Evolutionary conservation across 2,329 filamentous ascomycete species (phyloP).

Genomic region (Calonectria hongkongensis): DNA sequence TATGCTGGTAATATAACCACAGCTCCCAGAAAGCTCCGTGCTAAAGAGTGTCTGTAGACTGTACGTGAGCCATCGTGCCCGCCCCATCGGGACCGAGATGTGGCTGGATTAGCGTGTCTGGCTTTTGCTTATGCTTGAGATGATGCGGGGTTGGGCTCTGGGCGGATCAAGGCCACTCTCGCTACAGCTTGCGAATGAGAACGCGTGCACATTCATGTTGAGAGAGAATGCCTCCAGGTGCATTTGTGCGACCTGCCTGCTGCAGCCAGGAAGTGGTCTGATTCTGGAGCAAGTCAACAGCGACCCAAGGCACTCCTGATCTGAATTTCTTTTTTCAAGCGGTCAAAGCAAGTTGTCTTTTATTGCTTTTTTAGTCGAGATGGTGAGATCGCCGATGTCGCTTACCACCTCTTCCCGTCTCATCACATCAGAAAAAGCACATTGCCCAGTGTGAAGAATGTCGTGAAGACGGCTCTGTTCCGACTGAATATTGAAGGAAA

Average conservation of each 20-base stretch:
- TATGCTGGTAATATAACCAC: background rate
- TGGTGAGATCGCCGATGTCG: background rate
- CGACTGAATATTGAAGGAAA: background rate
- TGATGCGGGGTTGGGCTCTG: background rate
- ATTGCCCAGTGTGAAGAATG: background rate
- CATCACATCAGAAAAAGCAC: background rate
- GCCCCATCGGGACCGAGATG: constrained; percentile 12
- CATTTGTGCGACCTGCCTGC: background rate
- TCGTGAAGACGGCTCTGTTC: background rate
- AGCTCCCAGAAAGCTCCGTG: constrained; percentile 2
- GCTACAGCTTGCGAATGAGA: no score
- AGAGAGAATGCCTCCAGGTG: constrained; percentile 2
- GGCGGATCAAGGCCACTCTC: background rate
- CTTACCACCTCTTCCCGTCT: constrained; percentile 7
- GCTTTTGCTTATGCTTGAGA: background rate
- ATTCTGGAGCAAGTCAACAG: background rate
- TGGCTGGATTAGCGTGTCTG: background rate
- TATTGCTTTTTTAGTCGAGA: constrained; percentile 7
- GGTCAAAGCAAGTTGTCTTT: background rate
- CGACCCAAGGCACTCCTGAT: background rate
- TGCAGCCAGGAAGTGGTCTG: background rate
- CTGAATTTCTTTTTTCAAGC: constrained; percentile 5
- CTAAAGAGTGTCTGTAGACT: background rate
- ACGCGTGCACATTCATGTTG: background rate
- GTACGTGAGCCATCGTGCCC: constrained; percentile 3